These are phyloP conservation scores for Citrus australasica DNA, from an alignment of 345 rosid genomes.

Conservation along the genomic window DNA sequence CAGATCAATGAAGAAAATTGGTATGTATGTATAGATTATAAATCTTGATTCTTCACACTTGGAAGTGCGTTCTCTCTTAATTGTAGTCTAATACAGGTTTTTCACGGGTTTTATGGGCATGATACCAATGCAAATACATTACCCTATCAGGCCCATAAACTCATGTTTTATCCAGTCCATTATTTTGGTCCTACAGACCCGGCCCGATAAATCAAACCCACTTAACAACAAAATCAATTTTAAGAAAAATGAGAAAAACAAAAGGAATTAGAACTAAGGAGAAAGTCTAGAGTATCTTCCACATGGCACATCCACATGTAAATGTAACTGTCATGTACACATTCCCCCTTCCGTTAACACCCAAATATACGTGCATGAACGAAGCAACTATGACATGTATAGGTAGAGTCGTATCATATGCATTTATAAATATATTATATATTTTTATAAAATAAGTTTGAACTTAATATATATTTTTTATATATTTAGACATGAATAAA, in stretches of 20 bases:
- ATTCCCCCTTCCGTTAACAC: background rate
- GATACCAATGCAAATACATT: background rate
- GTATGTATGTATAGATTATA: background rate
- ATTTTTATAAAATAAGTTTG: background rate
- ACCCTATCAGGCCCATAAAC: background rate
- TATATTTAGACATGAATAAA: background rate
- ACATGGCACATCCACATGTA: no score
- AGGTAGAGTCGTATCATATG: background rate
- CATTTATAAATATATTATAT: no score
- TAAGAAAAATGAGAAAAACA: no score
- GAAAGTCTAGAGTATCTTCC: background rate
- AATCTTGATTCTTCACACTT: background rate
- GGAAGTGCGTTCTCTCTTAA: no score
- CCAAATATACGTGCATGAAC: background rate
- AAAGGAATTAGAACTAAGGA: no score
- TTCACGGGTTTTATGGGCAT: background rate
- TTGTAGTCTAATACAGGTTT: no score
- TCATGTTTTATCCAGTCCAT: background rate
- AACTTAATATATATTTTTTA: no score
- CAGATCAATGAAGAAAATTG: background rate
- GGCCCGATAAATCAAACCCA: background rate
- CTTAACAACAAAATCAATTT: no score
- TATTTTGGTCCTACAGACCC: no score
- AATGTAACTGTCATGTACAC: background rate
- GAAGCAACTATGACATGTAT: slow-evolving; percentile 1